A percentile compares a stretch with the other conserved stretches of the same genome.
Evolutionary conservation across 495 filamentous ascomycete genomes (phyloP).

Genomic region (Achaetomiella virescens): DNA sequence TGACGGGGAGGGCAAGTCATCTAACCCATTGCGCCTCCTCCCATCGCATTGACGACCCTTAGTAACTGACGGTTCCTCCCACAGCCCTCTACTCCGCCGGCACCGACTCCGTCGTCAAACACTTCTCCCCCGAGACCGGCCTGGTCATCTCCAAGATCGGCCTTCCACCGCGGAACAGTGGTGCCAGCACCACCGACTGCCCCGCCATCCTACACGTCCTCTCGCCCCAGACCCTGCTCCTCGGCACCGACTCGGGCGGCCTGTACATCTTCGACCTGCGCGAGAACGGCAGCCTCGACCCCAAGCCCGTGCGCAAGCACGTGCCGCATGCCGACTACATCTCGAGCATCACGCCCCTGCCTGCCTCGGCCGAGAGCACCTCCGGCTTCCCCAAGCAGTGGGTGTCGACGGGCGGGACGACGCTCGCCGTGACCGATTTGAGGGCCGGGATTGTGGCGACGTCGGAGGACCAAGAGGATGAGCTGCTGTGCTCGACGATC

Average conservation of each 20-base stretch:
- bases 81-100: constrained; percentile 77
- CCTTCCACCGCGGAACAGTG: constrained; percentile 44
- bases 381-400: constrained; percentile 87
- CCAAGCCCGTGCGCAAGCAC: constrained; percentile 67
- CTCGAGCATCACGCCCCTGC: constrained; percentile 79
- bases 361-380: constrained; percentile 66
- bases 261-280: constrained; percentile 90
- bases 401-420: constrained; percentile 85
- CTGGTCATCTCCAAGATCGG: constrained; percentile 70
- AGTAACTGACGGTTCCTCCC: constrained; percentile 14
- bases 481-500: constrained; percentile 71
- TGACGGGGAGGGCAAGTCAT: constrained; percentile 57
- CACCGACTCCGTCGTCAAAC: constrained; percentile 84
- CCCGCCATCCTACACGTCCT: constrained; percentile 74
- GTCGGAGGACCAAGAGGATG: constrained; percentile 91
- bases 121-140: constrained; percentile 72
- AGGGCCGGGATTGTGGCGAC: constrained; percentile 73
- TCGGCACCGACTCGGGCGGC: constrained; percentile 83
- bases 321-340: constrained; percentile 90
- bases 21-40: background rate
- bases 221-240: constrained; percentile 78
- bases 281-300: constrained; percentile 51
- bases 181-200: constrained; percentile 46
- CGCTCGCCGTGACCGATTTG: constrained; percentile 81
- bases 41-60: background rate